Base-by-base conservation (phyloP, 2,329 filamentous ascomycete species). In the Cadophora sp. region DNA sequence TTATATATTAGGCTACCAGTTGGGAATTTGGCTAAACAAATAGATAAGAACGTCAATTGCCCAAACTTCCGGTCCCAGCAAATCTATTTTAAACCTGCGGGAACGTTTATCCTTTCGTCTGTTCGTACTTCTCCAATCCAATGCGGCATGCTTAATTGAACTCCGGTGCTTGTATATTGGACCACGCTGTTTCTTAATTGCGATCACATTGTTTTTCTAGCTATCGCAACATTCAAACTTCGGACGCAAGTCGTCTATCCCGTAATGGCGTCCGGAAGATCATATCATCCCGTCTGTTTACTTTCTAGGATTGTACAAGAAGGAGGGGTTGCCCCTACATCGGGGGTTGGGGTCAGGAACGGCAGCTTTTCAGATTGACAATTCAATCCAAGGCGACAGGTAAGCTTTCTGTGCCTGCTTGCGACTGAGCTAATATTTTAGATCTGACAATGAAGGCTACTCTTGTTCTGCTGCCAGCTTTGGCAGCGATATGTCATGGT, bases 11-110 rank as follows among this genome's bases (percentile, higher is more conserved):
- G 72, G 60, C 69, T 70, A 58, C 60, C 59, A 64, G 61, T 66
- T 71, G 69, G 62, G 67, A 50, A 69, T 68, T 58, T 72, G 70
- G 72, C 70, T 73, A 71, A 73, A 72, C 55, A 22, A 64, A 63
- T 70, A 72, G 50, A 70, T 70, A 66, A 68, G 63, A 62, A 67
- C 48, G n/a, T 65, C 31, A 51, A 65, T 58, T 31, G 34, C 62
- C 64, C 64, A 64, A 53, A 65, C 37, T 59, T 37, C 55, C n/a
- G 37, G 51, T 67, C 59, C 66, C 58, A 66, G 62, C 50, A 31
- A 62, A 68, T 71, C 72, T 73, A 72, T 73, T 72, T 70, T 70
- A 58, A 70, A 53, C 43, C 9, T 34, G n/a, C 40, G 29, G 58
- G 5, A 27, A 62, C 19, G 19, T 64, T 73, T 69, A 64, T 43